phyloP scores from a whole-genome alignment of 1,139 yeast genomes.

The Magnusiomyces suaveolens region DNA sequence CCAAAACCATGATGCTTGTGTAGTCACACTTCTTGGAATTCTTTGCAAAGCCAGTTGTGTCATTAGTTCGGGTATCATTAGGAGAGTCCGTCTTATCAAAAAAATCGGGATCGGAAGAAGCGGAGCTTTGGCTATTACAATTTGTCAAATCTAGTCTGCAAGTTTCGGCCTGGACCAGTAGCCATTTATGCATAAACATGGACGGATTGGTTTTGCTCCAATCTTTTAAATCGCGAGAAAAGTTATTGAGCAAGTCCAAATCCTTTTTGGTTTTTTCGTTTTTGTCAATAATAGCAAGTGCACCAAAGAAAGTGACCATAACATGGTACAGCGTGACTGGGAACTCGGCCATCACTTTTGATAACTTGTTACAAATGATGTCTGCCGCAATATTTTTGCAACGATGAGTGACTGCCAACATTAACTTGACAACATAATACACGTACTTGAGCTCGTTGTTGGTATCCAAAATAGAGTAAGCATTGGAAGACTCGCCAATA shows the following conservation, averaged over 20 bases:
- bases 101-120: background rate
- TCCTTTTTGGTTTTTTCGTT: constrained; percentile 18
- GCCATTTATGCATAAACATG: constrained; percentile 34
- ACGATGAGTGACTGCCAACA: constrained; percentile 24
- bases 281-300: constrained; percentile 25
- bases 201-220: constrained; percentile 36
- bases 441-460: constrained; percentile 23
- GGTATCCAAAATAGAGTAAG: constrained; percentile 12
- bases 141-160: constrained; percentile 16
- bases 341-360: constrained; percentile 21
- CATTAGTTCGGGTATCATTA: background rate
- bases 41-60: background rate
- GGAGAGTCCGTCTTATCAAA: background rate
- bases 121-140: background rate
- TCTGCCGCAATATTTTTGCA: constrained; percentile 24
- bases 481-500: constrained; percentile 15
- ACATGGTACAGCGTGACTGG: constrained; percentile 27
- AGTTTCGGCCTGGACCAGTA: constrained; percentile 34
- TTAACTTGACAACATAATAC: constrained; percentile 21
- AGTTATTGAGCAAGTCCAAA: constrained; percentile 18
- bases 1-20: constrained; percentile 37
- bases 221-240: constrained; percentile 27
- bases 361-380: constrained; percentile 21
- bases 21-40: constrained; percentile 8
- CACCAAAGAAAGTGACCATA: constrained; percentile 26